Evolutionary conservation across 2,329 filamentous ascomycete genomes (phyloP).

Genomic region (Teratosphaeria epicoccoides): DNA sequence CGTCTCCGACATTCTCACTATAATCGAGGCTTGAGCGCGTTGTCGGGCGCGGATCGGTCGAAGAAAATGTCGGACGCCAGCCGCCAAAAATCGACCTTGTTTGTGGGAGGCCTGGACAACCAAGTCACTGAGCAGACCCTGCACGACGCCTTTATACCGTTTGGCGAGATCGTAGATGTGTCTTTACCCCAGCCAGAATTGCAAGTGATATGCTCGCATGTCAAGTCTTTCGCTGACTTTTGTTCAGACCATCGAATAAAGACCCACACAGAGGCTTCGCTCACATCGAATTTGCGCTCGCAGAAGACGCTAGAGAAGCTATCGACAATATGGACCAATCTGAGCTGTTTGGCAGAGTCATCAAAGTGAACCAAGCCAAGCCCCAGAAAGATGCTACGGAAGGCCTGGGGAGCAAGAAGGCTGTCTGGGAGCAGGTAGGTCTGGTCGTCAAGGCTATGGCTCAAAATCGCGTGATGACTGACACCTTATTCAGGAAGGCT

Average conservation of each 20-base stretch:
- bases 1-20: not conserved
- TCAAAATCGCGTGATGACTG: not conserved
- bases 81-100: constrained; percentile 74
- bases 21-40: too few relatives aligned
- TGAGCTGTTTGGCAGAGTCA: constrained; percentile 81
- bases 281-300: constrained; percentile 87
- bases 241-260: constrained; percentile 49
- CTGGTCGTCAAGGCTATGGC: not conserved
- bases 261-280: constrained; percentile 86
- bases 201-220: too few relatives aligned
- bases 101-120: constrained; percentile 78
- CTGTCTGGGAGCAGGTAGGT: constrained; percentile 90
- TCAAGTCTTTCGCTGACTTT: not conserved
- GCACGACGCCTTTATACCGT: constrained; percentile 87
- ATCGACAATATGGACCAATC: constrained; percentile 99
- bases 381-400: constrained; percentile 80
- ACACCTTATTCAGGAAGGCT: constrained; percentile 60
- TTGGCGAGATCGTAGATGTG: constrained; percentile 89
- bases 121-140: constrained; percentile 65
- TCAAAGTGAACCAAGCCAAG: constrained; percentile 88
- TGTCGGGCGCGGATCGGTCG: not conserved
- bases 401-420: constrained; percentile 83
- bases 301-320: constrained; percentile 79
- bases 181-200: constrained; percentile 80
- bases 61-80: constrained; percentile 63